These are phyloP conservation scores for Ogataea sp. DNA, from an alignment of 805 yeast genomes.

Conservation along the genomic window DNA sequence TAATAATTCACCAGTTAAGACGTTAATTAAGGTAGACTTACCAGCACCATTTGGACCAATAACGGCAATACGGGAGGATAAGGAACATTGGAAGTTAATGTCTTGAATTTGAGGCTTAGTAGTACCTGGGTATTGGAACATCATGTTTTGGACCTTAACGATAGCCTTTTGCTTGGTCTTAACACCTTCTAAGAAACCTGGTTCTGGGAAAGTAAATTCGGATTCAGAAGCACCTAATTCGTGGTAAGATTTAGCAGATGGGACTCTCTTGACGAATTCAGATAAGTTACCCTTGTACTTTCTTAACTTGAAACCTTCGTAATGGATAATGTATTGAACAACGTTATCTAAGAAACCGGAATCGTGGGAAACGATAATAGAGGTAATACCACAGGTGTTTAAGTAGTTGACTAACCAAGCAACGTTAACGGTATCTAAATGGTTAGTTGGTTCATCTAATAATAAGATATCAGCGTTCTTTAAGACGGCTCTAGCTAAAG, in stretches of 20 bases:
- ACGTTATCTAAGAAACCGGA: conserved; percentile 98
- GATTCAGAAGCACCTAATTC: conserved; percentile 97
- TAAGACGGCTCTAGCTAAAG: conserved; percentile 98
- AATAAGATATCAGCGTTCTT: conserved; percentile 96
- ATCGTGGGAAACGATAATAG: conserved; percentile 98
- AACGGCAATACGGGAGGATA: conserved; percentile 99
- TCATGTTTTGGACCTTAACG: conserved; percentile 94
- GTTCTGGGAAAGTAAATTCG: conserved; percentile 98
- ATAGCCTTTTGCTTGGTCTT: conserved; percentile 99
- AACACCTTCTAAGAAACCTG: conserved; percentile 99
- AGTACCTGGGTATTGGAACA: conserved; percentile 99
- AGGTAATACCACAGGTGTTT: conserved; percentile 96
- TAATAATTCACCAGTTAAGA: conserved; percentile 97
- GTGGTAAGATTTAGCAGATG: conserved; percentile 97
- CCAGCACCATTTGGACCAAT: conserved; percentile 99
- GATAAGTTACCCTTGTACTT: conserved; percentile 99
- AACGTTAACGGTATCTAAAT: conserved; percentile 98
- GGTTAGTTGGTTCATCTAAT: conserved; percentile 99
- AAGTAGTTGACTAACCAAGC: conserved; percentile 99
- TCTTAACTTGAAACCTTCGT: conserved; percentile 99
- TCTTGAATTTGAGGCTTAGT: conserved; percentile 86
- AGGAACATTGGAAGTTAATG: conserved; percentile 97
- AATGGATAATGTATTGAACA: conserved; percentile 97
- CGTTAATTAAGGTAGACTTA: conserved; percentile 97
- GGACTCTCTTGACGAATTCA: conserved; percentile 97